Evolutionary conservation across 225 moss, liverwort and hornwort species (phyloP).

Genomic region (Takakia lepidozioides): DNA sequence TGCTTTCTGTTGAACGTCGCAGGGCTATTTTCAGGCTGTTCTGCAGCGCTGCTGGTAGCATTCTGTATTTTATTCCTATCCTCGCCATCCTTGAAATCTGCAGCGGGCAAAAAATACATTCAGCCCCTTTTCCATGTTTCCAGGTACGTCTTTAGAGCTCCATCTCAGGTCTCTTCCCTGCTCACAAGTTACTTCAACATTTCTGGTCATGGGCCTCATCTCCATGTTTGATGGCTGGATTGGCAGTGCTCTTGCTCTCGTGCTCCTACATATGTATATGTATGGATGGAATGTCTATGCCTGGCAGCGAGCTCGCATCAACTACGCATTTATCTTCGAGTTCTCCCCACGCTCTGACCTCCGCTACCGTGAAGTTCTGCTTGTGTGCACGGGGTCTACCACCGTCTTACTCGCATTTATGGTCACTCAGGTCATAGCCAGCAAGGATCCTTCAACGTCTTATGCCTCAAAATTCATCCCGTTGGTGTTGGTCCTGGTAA

Average conservation of each 20-base stretch:
- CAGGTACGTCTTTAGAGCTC: too few species aligned
- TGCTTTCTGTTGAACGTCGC: too few species aligned
- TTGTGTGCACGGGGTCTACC: conserved; percentile 59
- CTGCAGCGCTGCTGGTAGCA: conserved; percentile 48
- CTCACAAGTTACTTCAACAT: too few species aligned
- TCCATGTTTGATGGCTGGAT: too few species aligned
- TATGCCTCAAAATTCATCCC: conserved; percentile 57
- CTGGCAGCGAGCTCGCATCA: conserved; percentile 79
- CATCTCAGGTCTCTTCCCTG: too few species aligned
- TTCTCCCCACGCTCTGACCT: conserved; percentile 80
- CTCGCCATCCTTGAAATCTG: conserved; percentile 12
- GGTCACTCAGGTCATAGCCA: conserved; percentile 57
- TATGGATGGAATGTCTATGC: conserved; percentile 76
- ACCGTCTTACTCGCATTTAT: conserved; percentile 61
- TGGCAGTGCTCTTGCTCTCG: conserved; percentile 57
- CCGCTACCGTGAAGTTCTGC: conserved; percentile 76
- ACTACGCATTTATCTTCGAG: conserved; percentile 84
- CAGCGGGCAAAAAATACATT: conserved; percentile 39
- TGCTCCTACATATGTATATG: conserved; percentile 84
- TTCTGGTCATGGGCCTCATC: too few species aligned
- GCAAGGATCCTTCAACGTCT: conserved; percentile 27
- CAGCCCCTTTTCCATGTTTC: conserved; percentile 66
- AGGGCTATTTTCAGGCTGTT: conserved; percentile 74
- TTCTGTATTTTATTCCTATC: conserved; percentile 41
- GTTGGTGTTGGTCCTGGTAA: conserved; percentile 45